phyloP scores from a whole-genome alignment of 768 basidiomycete genomes.

The Termitomyces sp. region DNA sequence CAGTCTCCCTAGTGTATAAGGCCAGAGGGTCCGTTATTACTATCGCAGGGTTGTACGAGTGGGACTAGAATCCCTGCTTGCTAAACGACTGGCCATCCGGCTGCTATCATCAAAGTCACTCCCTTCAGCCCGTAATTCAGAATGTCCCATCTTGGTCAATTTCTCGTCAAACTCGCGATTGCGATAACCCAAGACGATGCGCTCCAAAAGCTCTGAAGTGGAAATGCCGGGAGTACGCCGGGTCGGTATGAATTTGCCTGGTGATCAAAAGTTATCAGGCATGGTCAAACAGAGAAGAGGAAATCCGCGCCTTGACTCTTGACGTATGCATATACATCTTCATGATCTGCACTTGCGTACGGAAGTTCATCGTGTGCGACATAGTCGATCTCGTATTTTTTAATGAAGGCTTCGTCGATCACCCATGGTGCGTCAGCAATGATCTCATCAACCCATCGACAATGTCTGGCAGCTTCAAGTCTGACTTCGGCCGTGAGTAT shows the following conservation, averaged over 20 bases:
- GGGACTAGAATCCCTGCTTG: conserved; percentile 29
- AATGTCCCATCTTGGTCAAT: conserved; percentile 81
- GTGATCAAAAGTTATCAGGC: not conserved
- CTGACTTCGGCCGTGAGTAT: conserved; percentile 27
- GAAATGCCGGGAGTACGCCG: conserved; percentile 93
- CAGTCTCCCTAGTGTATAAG: no score
- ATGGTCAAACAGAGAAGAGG: conserved; percentile 1
- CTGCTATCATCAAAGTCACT: conserved; percentile 46
- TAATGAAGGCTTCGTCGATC: conserved; percentile 75
- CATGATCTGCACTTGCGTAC: conserved; percentile 72
- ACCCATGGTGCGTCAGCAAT: conserved; percentile 91
- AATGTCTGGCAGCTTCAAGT: conserved; percentile 90
- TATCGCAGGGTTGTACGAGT: conserved; percentile 7
- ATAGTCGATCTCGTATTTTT: conserved; percentile 90
- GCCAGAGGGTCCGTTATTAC: not conserved
- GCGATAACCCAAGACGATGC: conserved; percentile 87
- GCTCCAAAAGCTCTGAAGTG: conserved; percentile 88
- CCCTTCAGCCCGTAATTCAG: conserved; percentile 66
- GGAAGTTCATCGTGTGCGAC: conserved; percentile 95
- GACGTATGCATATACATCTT: conserved; percentile 82
- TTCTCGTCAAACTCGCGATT: conserved; percentile 86
- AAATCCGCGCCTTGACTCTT: conserved; percentile 65
- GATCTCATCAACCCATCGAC: conserved; percentile 96
- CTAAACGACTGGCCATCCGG: conserved; percentile 29
- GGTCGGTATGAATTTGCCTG: conserved; percentile 94